Conservation (phyloP, 768 basidiomycete species). For the Mrakia hoshinonis region DNA sequence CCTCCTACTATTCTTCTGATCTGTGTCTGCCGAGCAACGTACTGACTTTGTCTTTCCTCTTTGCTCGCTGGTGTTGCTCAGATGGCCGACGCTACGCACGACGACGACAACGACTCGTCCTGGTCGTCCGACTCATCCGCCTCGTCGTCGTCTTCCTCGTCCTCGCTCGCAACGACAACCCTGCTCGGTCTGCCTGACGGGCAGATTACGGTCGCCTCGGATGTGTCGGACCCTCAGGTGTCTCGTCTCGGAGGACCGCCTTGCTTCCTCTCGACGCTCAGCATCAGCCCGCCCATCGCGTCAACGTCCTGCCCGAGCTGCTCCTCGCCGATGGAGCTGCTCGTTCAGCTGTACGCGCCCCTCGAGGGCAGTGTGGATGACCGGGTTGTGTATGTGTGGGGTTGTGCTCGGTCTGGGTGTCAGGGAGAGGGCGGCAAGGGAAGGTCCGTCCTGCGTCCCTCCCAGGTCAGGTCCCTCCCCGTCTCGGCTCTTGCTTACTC, state of each 20-base stretch:
- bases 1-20: not conserved
- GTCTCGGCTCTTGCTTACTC: not conserved
- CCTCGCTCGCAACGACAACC: slow-evolving; percentile 44
- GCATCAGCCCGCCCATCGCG: slow-evolving; percentile 53
- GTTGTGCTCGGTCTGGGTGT: slow-evolving; percentile 60
- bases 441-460: slow-evolving; percentile 42
- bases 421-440: slow-evolving; percentile 67
- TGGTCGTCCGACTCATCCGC: slow-evolving; percentile 28
- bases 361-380: slow-evolving; percentile 77
- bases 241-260: slow-evolving; percentile 84
- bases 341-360: slow-evolving; percentile 84
- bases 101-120: slow-evolving; percentile 9
- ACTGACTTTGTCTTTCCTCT: not conserved
- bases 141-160: slow-evolving; percentile 20
- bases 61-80: not conserved
- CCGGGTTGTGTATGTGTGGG: slow-evolving; percentile 77
- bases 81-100: not conserved
- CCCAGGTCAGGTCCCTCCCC: not conserved
- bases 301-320: slow-evolving; percentile 67
- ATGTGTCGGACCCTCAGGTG: slow-evolving; percentile 66
- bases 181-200: slow-evolving; percentile 80
- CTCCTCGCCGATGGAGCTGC: slow-evolving; percentile 63
- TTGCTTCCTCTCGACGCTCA: slow-evolving; percentile 55
- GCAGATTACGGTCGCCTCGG: slow-evolving; percentile 49
- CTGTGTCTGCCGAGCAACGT: not conserved